A percentile compares a stretch with the other conserved stretches of the same genome.
phyloP scores from a whole-genome alignment of 2,329 filamentous ascomycete genomes.

The Hymenoscyphus occultus region DNA sequence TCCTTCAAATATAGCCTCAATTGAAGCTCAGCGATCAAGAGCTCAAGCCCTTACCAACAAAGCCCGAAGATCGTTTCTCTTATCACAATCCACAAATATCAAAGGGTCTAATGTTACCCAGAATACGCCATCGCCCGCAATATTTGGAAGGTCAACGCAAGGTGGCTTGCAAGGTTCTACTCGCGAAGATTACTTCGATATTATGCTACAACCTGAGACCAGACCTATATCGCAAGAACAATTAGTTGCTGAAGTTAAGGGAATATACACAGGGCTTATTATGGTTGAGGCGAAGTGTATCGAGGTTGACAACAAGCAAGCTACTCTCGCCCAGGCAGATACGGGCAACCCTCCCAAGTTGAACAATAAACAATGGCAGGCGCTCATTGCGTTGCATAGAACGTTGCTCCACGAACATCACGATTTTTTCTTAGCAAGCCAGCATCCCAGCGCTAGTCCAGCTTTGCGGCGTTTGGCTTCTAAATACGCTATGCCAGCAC shows the following conservation, averaged over 20 bases:
- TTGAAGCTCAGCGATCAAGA: conserved; percentile 7
- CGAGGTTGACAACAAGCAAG: conserved; percentile 67
- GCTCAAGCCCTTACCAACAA: conserved; percentile 7
- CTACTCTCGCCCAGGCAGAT: conserved; percentile 46
- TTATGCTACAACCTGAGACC: conserved; percentile 12
- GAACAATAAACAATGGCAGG: conserved; percentile 53
- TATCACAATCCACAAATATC: background rate
- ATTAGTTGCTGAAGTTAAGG: conserved; percentile 18
- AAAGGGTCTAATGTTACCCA: background rate
- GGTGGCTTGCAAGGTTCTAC: conserved; percentile 3
- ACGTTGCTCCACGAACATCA: conserved; percentile 12
- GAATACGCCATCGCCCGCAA: background rate
- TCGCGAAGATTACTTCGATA: conserved; percentile 5
- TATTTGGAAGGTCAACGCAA: background rate
- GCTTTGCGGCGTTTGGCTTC: conserved; percentile 29
- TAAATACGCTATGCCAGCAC: conserved; percentile 76
- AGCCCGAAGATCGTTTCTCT: background rate
- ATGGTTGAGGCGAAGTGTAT: conserved; percentile 88
- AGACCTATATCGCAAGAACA: conserved; percentile 38
- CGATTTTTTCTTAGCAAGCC: conserved; percentile 40
- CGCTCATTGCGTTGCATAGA: conserved; percentile 11
- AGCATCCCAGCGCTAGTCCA: conserved; percentile 73
- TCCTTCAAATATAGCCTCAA: conserved; percentile 31
- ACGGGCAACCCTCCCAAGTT: conserved; percentile 42
- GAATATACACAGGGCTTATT: conserved; percentile 73